Base-by-base conservation (phyloP, 257 asterid genomes). In the Striga asiatica region DNA sequence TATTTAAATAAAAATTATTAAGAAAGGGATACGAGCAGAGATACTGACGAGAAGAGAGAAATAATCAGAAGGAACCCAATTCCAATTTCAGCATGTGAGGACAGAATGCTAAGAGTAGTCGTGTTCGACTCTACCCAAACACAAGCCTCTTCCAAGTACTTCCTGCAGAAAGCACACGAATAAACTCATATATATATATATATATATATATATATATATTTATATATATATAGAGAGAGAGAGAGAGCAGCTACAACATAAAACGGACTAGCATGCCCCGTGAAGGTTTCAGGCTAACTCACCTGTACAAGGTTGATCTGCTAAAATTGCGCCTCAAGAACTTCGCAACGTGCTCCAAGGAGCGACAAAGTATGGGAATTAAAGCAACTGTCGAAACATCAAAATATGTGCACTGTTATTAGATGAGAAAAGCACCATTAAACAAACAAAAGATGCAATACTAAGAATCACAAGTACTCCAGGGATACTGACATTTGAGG, bases 61-160 rank as follows among this genome's bases (percentile, higher is more conserved):
- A 85, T 24, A 19, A 85, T 66, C 11, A 89, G 88, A 61, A 89
- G 89, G 71, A 89, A 81, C 9, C 97, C 97, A 61, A 62, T 66
- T 68, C 94, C 97, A 16, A 92, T 85, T 74, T 85, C 99, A 42
- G 93, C 82, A 56, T 92, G 99, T 7, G 99, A 85, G 56, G 93
- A 81, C 68, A 88, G 66, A 73, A 81, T 83, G 65, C 55, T 73
- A 50, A 92, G 85, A 9, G 94, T 81, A 51, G 84, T 88, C 50
- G 84, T 65, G 64, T 92, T 92, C 13, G 95, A 84, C 67, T 82
- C 97, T 21, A 92, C 88, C 97, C 99, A 88, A 48, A 92, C 93
- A 77, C 99, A 88, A 41, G 76, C 76, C 41, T 84, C 79, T 65
- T 92, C 97, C 88, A 92, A 71, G 85, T 84, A 92, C 65, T 77